Percentiles rank a stretch among this genome's conserved stretches.
phyloP scores from a whole-genome alignment of 371 early-diverging fungal species.

The Mortierella sp. region DNA sequence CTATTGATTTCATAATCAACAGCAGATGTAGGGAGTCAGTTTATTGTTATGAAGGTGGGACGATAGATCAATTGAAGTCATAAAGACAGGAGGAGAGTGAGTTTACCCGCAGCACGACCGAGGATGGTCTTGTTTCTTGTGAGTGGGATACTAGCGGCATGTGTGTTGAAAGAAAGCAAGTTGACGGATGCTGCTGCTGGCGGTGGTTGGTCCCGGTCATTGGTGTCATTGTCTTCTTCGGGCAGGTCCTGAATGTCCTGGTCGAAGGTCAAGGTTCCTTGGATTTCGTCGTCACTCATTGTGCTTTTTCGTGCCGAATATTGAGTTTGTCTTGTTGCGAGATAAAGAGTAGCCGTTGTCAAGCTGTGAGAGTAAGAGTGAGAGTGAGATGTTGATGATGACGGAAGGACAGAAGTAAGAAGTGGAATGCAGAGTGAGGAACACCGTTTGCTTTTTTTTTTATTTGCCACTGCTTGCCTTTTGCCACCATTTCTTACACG shows the following conservation, averaged over 20 bases:
- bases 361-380: neutral
- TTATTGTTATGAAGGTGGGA: neutral
- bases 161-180: constrained; percentile 23
- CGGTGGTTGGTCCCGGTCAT: neutral
- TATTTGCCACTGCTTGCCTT: neutral
- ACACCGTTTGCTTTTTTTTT: too few relatives aligned
- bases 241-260: constrained; percentile 34
- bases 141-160: constrained; percentile 15
- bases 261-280: constrained; percentile 18
- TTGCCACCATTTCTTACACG: constrained; percentile 20
- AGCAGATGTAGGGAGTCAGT: neutral
- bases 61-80: neutral
- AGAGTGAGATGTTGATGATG: neutral
- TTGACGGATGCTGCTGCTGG: constrained; percentile 7
- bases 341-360: neutral
- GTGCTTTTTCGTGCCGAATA: neutral
- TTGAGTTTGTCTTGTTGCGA: neutral
- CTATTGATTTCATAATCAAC: constrained; percentile 4
- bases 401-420: neutral
- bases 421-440: neutral
- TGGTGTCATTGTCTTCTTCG: constrained; percentile 17
- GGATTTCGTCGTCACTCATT: constrained; percentile 14
- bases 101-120: constrained; percentile 28
- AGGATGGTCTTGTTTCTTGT: constrained; percentile 26
- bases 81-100: neutral